These are phyloP conservation scores for Tetraselmis striata DNA, from an alignment of 139 green algal species.

Conservation along the genomic window DNA sequence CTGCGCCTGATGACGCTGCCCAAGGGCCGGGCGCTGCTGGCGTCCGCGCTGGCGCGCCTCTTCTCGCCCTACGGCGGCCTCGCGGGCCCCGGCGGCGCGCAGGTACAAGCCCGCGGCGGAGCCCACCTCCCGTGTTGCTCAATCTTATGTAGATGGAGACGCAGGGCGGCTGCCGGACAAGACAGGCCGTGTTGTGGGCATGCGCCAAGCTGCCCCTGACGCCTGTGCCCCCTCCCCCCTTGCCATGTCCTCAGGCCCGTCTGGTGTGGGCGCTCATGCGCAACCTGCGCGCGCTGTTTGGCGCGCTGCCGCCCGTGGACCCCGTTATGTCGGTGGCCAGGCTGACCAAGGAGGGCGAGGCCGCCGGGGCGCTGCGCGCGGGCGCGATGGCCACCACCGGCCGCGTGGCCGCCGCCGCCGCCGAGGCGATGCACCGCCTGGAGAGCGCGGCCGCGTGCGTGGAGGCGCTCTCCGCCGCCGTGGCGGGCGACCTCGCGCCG, in stretches of 20 bases:
- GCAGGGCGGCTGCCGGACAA: no score
- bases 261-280: constrained; percentile 69
- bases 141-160: no score
- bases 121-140: no score
- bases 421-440: constrained; percentile 39
- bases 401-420: constrained; percentile 34
- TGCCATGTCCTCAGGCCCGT: no score
- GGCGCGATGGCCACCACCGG: constrained; percentile 30
- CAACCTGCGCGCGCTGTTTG: constrained; percentile 47
- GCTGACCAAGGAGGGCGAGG: constrained; percentile 18
- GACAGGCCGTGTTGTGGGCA: no score
- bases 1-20: constrained; percentile 58
- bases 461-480: constrained; percentile 38
- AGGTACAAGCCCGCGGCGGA: not conserved
- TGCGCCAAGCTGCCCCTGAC: no score
- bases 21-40: constrained; percentile 71
- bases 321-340: not conserved
- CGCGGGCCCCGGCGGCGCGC: constrained; percentile 2
- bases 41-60: constrained; percentile 51
- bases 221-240: no score
- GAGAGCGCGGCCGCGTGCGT: constrained; percentile 37
- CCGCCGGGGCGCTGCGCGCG: constrained; percentile 19
- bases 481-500: constrained; percentile 15
- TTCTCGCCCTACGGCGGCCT: constrained; percentile 20
- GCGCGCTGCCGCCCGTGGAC: not conserved